Percentiles rank a stretch among this genome's conserved stretches.
phyloP scores from a whole-genome alignment of 2,329 filamentous ascomycete genomes.

The Stemphylium vesicarium region DNA sequence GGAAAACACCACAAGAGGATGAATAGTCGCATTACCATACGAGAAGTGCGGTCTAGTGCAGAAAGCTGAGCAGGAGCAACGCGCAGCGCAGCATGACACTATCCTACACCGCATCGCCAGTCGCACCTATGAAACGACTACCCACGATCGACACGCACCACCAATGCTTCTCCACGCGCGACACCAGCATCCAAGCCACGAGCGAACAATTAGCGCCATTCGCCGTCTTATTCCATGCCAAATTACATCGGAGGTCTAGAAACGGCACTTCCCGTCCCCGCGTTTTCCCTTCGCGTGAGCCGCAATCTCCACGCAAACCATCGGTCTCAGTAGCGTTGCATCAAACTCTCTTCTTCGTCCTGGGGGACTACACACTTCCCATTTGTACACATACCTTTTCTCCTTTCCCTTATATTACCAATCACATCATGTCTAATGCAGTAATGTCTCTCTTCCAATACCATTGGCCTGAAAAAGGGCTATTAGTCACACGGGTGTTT shows the following conservation, averaged over 20 bases:
- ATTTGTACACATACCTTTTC: neutral
- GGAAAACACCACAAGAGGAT: constrained; percentile 23
- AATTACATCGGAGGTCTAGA: neutral
- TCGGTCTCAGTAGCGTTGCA: neutral
- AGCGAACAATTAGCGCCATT: neutral
- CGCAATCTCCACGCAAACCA: neutral
- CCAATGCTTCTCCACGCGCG: too few relatives aligned
- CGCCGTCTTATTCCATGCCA: neutral
- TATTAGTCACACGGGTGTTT: too few relatives aligned
- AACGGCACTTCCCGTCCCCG: neutral
- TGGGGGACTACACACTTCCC: neutral
- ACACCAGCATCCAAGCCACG: too few relatives aligned
- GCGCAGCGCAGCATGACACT: neutral
- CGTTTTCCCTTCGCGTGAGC: neutral
- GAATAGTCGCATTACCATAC: constrained; percentile 22
- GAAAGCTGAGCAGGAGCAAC: neutral
- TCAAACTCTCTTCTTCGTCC: neutral
- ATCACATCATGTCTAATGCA: constrained; percentile 5
- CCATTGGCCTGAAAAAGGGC: neutral
- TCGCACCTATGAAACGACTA: too few relatives aligned
- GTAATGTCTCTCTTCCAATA: constrained; percentile 6
- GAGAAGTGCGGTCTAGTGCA: constrained; percentile 16
- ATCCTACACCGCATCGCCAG: neutral
- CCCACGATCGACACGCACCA: too few relatives aligned
- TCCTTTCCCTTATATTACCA: neutral